These are phyloP conservation scores for Hygrocybe punicea DNA, from an alignment of 768 basidiomycete genomes.

Conservation along the genomic window DNA sequence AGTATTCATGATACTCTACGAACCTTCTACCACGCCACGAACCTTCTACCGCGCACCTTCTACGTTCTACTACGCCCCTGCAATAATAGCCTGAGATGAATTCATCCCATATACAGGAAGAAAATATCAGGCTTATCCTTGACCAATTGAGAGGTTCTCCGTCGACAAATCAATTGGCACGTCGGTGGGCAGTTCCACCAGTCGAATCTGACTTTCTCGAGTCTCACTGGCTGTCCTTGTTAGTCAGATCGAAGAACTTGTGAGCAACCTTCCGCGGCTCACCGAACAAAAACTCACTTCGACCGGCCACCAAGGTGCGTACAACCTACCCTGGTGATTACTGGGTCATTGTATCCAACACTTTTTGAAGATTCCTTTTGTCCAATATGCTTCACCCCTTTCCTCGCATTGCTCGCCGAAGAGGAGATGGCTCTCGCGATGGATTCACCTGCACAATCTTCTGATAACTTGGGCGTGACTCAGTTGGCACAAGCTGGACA, in stretches of 20 bases:
- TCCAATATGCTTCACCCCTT: conserved; percentile 71
- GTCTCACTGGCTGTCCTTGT: not conserved
- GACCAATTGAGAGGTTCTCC: not conserved
- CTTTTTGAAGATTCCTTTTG: conserved; percentile 57
- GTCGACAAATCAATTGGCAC: not conserved
- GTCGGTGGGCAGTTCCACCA: not conserved
- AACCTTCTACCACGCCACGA: not conserved
- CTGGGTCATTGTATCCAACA: not conserved
- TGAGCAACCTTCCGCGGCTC: conserved; percentile 47
- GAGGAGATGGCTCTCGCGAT: conserved; percentile 71
- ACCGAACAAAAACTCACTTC: conserved; percentile 48
- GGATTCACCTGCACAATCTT: conserved; percentile 73
- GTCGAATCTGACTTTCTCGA: not conserved
- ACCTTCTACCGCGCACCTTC: too few species aligned
- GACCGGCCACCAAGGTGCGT: conserved; percentile 47
- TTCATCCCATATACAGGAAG: too few species aligned
- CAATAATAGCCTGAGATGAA: too few species aligned
- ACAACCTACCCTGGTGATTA: not conserved
- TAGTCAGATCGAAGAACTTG: conserved; percentile 34
- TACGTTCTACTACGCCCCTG: too few species aligned
- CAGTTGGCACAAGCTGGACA: conserved; percentile 50
- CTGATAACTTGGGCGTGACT: conserved; percentile 70
- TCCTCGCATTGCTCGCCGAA: conserved; percentile 65
- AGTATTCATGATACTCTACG: too few species aligned
- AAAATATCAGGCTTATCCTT: not conserved